Conservation (phyloP, 2,329 filamentous ascomycete species). For the Mycosphaerella sp. region DNA sequence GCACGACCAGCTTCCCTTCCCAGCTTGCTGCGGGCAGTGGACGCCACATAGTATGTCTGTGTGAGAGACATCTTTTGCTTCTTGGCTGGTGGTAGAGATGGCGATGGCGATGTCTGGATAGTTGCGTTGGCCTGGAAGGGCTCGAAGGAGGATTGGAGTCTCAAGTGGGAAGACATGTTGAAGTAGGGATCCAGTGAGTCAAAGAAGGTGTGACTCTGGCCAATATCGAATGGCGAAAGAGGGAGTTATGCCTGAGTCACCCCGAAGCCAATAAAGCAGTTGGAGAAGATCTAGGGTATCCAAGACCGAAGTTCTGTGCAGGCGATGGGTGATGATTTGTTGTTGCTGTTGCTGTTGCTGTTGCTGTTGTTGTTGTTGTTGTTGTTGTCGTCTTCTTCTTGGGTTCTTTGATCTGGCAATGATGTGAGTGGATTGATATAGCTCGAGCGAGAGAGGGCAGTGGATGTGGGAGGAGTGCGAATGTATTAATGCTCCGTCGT, state of each 20-base stretch:
- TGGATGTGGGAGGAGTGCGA: neutral
- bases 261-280: constrained; percentile 16
- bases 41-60: constrained; percentile 96
- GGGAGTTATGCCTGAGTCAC: constrained; percentile 22
- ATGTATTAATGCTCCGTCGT: constrained; percentile 10
- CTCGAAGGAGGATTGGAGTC: constrained; percentile 43
- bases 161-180: constrained; percentile 46
- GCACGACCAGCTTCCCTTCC: constrained; percentile 80
- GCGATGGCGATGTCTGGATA: constrained; percentile 39
- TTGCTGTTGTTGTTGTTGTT: neutral
- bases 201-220: constrained; percentile 17
- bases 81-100: constrained; percentile 40
- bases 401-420: constrained; percentile 6
- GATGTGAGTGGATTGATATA: constrained; percentile 3
- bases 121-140: constrained; percentile 41
- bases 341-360: neutral
- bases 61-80: constrained; percentile 94
- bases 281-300: constrained; percentile 14
- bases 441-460: neutral
- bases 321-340: neutral
- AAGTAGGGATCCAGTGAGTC: constrained; percentile 20
- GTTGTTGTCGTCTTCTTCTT: constrained; percentile 1
- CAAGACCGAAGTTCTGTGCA: constrained; percentile 14
- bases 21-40: constrained; percentile 95
- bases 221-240: constrained; percentile 14